phyloP scores from a whole-genome alignment of 495 filamentous ascomycete genomes.

The Talaromyces thailandensis region DNA sequence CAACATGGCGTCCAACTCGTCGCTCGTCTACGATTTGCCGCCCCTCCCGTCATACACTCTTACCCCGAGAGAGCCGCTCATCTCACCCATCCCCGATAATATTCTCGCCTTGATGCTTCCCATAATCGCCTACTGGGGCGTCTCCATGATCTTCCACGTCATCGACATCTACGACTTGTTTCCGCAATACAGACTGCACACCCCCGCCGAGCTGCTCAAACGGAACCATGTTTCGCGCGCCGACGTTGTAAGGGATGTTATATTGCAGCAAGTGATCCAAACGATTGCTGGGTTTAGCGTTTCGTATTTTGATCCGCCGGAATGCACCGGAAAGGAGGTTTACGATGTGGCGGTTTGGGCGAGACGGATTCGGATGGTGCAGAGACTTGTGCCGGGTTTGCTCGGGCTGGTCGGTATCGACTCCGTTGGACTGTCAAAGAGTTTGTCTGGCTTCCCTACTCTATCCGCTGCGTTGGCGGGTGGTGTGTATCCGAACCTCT shows the following conservation, averaged over 20 bases:
- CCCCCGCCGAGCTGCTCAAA: slow-evolving; percentile 76
- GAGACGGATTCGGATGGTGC: slow-evolving; percentile 59
- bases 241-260: slow-evolving; percentile 78
- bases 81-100: slow-evolving; percentile 74
- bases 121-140: slow-evolving; percentile 78
- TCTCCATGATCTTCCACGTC: slow-evolving; percentile 81
- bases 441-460: slow-evolving; percentile 42
- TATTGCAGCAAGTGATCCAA: slow-evolving; percentile 85
- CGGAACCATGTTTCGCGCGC: slow-evolving; percentile 76
- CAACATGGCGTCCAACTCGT: slow-evolving; percentile 20
- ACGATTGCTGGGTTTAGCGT: slow-evolving; percentile 54
- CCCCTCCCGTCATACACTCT: slow-evolving; percentile 69
- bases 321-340: slow-evolving; percentile 62
- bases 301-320: slow-evolving; percentile 52
- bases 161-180: slow-evolving; percentile 77
- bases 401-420: slow-evolving; percentile 37
- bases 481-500: slow-evolving; percentile 55
- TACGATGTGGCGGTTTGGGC: slow-evolving; percentile 83
- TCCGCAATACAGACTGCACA: slow-evolving; percentile 83
- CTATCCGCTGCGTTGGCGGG: slow-evolving; percentile 62
- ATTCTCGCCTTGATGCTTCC: slow-evolving; percentile 64
- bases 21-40: slow-evolving; percentile 48
- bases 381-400: slow-evolving; percentile 55
- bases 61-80: slow-evolving; percentile 54
- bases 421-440: slow-evolving; percentile 26